Base-by-base conservation (phyloP, 352 stramenopile genomes). In the Phytophthora pseudosyringae region DNA sequence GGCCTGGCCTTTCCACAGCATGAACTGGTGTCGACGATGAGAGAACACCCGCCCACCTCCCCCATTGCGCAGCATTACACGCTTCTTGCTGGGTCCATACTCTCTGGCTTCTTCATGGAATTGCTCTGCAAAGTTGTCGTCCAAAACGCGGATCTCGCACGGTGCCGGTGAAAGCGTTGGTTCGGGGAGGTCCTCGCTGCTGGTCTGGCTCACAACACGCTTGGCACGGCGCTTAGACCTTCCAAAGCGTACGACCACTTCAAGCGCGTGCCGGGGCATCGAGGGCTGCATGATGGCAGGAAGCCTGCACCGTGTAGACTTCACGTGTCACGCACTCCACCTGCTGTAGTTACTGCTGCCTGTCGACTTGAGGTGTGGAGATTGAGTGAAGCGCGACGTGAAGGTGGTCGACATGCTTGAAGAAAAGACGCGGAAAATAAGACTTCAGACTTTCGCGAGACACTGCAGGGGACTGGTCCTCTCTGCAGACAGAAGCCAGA, bases 1-100 rank as follows among this genome's bases (percentile, higher is more conserved):
- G 0, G 64, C 41, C 15, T 64, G 64, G 6, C 32, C 26, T 64
- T 49, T 72, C 64, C 64, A 72, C 31, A 18, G 7, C 16, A 45
- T 41, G 11, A 68, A 60, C 33, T 68, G 50, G 8, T 50, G 51
- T 59, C 58, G 57, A 36, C 64, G 50, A 32, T 16, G 16, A 40
- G 64, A 21, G 16, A 56, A 51, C 26, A 28, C 26, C 11, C 51
- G 41, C 5, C 41, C 44, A 21, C 38, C 33, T 55, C 48, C 45
- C 39, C 45, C 40, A 28, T 60, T 51, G 0, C 35, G 49, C 3
- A 51, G 11, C 50, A 40, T 47, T n/a, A 51, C 13, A 33, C 16
- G 31, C 29, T 41, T 40, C 15, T 50, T 51, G 16, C n/a, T 10
- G 33, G 16, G 6, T 32, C 31, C 28, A 9, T 47, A 5, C n/a